Evolutionary conservation across 169 alveolate species (phyloP), one percentile per base, ranked within the genome.

Genomic region (Neospora caninum): DNA sequence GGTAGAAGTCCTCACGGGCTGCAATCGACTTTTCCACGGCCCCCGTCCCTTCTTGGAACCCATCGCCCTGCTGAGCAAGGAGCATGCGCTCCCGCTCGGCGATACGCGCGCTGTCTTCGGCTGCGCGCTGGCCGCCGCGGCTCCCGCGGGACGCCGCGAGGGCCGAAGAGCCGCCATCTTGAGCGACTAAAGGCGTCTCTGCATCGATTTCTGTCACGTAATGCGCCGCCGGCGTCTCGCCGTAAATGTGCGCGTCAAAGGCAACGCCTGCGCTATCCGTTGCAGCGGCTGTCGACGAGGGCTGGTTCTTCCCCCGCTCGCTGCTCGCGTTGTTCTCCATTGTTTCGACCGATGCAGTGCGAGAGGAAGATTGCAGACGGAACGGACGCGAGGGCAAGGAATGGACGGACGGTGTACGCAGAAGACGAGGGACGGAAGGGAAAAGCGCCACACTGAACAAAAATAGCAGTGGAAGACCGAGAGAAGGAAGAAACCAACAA

Each of bases 191-290:
- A 27, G 89, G 89, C 27, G 89, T 82, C 89, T 93, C 95, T 70
- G 95, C 95, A 9, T 91, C 93, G 70, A 93, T 93, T 78, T 93
- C 95, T 13, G 95, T 54, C 20, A 93, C 88, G 73, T 93, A 93
- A 31, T 93, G 95, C 45, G 88, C 93, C 53, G 89, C 95, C 9
- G 95, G 95, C 29, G 95, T 93, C 34, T 93, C 95, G 42, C 95
- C 95, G 89, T 93, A 93, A 22, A 93, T 88, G 27, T 93, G 95
- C 36, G 95, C n/a, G 38, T 93, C 95, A 67, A 86, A 93, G 69
- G 95, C 95, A 29, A 82, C 89, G 43, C 89, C 89, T 36, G 89
- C 53, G 25, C 89, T 82, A 36, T 82, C 89, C 41, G 89, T 82
- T 27, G 84, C 45, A 10, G 84, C 84, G 9, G 42, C 84, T 10